Evolutionary conservation across 306 rosid genomes (phyloP).

Genomic region (Sechiopsis laciniata): DNA sequence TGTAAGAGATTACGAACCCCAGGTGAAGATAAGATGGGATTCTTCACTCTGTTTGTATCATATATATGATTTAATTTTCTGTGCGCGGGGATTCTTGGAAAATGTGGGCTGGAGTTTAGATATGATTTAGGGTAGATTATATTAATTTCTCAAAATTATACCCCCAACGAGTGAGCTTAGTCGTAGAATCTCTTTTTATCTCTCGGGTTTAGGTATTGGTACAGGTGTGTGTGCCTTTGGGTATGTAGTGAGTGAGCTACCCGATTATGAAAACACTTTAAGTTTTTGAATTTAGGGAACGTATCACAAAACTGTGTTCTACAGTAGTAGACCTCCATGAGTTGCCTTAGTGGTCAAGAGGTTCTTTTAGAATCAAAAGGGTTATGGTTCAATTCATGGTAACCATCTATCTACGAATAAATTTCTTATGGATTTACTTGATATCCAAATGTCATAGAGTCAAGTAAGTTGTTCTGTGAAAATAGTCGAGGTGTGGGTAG

Average conservation of each 20-base stretch:
- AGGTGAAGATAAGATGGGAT: background rate
- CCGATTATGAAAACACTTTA: background rate
- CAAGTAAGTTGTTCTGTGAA: background rate
- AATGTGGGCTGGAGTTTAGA: background rate
- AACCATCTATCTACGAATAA: background rate
- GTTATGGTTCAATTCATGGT: too few species aligned
- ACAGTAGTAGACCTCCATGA: too few species aligned
- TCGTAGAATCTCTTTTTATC: too few species aligned
- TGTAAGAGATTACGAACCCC: background rate
- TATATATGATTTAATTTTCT: background rate
- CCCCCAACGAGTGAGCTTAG: too few species aligned
- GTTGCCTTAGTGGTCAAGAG: too few species aligned
- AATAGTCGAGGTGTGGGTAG: background rate
- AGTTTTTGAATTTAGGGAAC: background rate
- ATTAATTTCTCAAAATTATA: too few species aligned
- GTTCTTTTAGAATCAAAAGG: too few species aligned
- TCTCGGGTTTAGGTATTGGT: too few species aligned
- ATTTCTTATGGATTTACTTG: background rate
- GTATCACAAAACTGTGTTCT: background rate
- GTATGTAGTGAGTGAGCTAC: too few species aligned
- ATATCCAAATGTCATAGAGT: background rate
- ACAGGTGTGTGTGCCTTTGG: too few species aligned
- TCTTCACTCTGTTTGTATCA: background rate
- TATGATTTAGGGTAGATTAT: background rate
- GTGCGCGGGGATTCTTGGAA: background rate